Evolutionary conservation across 805 yeast genomes (phyloP).

Genomic region (Nakazawaea laoshanensis): DNA sequence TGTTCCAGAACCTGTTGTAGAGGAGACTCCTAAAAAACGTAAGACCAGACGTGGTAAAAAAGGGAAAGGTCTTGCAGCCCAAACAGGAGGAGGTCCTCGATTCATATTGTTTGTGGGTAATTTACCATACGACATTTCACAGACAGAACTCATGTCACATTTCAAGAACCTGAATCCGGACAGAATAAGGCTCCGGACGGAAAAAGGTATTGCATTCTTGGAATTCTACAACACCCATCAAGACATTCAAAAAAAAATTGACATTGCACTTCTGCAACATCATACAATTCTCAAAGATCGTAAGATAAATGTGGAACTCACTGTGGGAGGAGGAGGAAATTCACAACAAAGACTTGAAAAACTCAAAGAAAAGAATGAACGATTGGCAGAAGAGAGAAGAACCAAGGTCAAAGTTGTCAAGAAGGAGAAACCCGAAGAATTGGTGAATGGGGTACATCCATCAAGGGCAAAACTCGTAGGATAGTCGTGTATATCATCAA

Average conservation of each 20-base stretch:
- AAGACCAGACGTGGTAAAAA: conserved; percentile 75
- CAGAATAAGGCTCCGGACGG: conserved; percentile 66
- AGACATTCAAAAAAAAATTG: conserved; percentile 74
- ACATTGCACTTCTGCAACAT: conserved; percentile 76
- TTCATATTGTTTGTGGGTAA: conserved; percentile 88
- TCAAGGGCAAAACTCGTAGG: conserved; percentile 36
- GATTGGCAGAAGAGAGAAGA: conserved; percentile 61
- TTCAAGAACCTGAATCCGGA: conserved; percentile 71
- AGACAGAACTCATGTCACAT: conserved; percentile 56
- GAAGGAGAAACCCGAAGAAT: conserved; percentile 14
- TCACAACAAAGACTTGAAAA: conserved; percentile 59
- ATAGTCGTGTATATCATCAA: conserved; percentile 2
- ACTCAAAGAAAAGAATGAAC: conserved; percentile 70
- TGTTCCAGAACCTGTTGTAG: conserved; percentile 15
- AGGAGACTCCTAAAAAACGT: conserved; percentile 47
- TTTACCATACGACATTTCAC: conserved; percentile 64
- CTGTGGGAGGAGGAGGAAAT: conserved; percentile 98
- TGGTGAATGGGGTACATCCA: conserved; percentile 47
- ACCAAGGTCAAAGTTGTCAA: conserved; percentile 42
- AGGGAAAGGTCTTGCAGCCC: conserved; percentile 38
- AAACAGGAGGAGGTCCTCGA: conserved; percentile 43
- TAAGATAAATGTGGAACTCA: conserved; percentile 89
- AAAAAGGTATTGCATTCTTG: conserved; percentile 86
- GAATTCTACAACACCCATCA: conserved; percentile 59
- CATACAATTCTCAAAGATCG: conserved; percentile 62